phyloP scores from a whole-genome alignment of 495 filamentous ascomycete species.

The Trichoderma reesei region DNA sequence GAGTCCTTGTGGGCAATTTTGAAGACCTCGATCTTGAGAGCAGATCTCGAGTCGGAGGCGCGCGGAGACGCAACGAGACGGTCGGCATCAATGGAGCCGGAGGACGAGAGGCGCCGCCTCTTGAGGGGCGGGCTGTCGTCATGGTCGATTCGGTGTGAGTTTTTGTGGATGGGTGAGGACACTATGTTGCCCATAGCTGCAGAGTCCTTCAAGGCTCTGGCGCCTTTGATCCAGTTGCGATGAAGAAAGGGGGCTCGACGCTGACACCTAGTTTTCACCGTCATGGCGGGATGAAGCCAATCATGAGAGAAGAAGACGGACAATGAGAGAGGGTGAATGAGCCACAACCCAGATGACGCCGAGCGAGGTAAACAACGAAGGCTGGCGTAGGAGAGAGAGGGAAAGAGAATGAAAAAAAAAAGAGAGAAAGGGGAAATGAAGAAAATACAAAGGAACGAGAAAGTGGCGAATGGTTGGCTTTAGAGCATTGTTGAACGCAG shows the following conservation, averaged over 20 bases:
- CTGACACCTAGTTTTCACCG: constrained; percentile 8
- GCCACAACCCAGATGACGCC: background rate
- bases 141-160: background rate
- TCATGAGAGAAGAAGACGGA: background rate
- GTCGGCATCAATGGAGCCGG: background rate
- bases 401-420: too few relatives aligned
- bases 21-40: constrained; percentile 37
- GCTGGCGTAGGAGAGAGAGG: too few relatives aligned
- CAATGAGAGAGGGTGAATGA: background rate
- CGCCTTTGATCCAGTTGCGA: constrained; percentile 26
- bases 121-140: background rate
- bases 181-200: constrained; percentile 7
- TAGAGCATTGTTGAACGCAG: background rate
- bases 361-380: background rate
- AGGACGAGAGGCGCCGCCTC: background rate
- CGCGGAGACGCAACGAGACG: constrained; percentile 15
- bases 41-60: constrained; percentile 19
- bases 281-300: constrained; percentile 7
- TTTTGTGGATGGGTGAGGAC: constrained; percentile 19
- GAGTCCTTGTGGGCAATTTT: constrained; percentile 37
- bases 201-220: constrained; percentile 8
- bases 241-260: constrained; percentile 23
- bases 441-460: too few relatives aligned
- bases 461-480: background rate
- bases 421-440: background rate